phyloP scores from a whole-genome alignment of 108 stramenopile genomes.

The Aurantiochytrium sp. region DNA sequence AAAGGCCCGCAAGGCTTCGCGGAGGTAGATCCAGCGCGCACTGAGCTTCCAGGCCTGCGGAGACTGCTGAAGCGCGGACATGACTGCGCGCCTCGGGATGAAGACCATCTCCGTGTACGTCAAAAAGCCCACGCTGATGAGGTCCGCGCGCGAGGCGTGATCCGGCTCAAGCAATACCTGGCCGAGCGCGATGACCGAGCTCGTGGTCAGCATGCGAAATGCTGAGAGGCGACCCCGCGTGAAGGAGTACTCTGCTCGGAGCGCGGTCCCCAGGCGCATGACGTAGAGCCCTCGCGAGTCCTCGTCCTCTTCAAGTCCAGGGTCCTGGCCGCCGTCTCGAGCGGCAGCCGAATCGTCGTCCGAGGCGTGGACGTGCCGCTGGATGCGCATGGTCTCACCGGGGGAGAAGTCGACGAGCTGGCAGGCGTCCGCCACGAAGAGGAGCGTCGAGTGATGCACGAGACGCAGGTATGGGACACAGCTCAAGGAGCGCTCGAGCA shows the following conservation, averaged over 20 bases:
- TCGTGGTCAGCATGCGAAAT: not conserved
- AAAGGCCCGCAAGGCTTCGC: not conserved
- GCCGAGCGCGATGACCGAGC: not conserved
- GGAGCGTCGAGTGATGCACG: not conserved
- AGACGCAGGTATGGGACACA: not conserved
- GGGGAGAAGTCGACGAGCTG: not conserved
- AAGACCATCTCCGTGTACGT: conserved; percentile 4
- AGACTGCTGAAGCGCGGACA: not conserved
- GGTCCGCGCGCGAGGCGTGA: not conserved
- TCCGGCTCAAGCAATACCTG: not conserved
- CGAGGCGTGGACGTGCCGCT: no score
- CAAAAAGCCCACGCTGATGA: not conserved
- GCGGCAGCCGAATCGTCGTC: no score
- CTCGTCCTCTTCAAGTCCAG: no score
- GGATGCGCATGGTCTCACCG: not conserved
- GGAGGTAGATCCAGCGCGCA: conserved; percentile 31
- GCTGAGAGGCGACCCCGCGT: not conserved
- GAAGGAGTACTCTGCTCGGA: not conserved
- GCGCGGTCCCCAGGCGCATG: not conserved
- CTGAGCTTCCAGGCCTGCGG: not conserved
- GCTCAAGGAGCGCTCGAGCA: not conserved
- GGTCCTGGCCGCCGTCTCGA: no score
- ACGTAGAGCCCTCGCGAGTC: not conserved
- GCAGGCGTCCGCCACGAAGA: not conserved
- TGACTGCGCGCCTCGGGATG: not conserved